Conservation (phyloP, 495 filamentous ascomycete species). For the Hyaloscypha bicolor region DNA sequence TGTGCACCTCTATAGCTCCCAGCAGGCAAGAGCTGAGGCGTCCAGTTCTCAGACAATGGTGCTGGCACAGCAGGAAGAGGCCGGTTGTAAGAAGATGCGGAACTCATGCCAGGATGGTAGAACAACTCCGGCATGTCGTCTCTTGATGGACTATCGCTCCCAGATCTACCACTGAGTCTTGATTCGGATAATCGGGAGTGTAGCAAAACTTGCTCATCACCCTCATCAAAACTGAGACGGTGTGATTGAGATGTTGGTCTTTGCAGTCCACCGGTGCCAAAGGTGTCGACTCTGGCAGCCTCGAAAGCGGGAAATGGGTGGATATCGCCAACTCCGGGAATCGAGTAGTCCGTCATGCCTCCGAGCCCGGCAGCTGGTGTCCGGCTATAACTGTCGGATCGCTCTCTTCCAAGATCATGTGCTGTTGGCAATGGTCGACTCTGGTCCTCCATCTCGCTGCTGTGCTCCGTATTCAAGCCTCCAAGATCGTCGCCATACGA, state of each 20-base stretch:
- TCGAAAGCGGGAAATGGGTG: constrained; percentile 63
- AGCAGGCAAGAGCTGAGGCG: constrained; percentile 56
- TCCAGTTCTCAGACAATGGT: constrained; percentile 47
- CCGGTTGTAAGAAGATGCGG: constrained; percentile 39
- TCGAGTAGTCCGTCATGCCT: constrained; percentile 39
- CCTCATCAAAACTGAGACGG: constrained; percentile 90
- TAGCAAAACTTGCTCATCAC: constrained; percentile 64
- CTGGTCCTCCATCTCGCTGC: constrained; percentile 36
- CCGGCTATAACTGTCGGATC: constrained; percentile 45
- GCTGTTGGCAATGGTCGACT: constrained; percentile 34
- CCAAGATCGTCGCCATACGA: constrained; percentile 66
- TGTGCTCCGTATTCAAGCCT: constrained; percentile 32
- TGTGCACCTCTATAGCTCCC: constrained; percentile 55
- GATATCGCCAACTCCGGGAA: constrained; percentile 52
- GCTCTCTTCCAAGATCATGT: constrained; percentile 32
- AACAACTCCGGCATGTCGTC: constrained; percentile 88
- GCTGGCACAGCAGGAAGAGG: constrained; percentile 79
- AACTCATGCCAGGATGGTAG: constrained; percentile 77
- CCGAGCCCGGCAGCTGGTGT: constrained; percentile 32
- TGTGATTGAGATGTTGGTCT: constrained; percentile 55
- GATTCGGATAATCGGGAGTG: constrained; percentile 41
- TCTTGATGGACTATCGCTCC: constrained; percentile 56
- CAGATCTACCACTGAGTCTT: constrained; percentile 30
- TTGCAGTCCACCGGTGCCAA: constrained; percentile 81
- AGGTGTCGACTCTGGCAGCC: constrained; percentile 59